phyloP scores from a whole-genome alignment of 345 rosid genomes.

The Conringia planisiliqua region DNA sequence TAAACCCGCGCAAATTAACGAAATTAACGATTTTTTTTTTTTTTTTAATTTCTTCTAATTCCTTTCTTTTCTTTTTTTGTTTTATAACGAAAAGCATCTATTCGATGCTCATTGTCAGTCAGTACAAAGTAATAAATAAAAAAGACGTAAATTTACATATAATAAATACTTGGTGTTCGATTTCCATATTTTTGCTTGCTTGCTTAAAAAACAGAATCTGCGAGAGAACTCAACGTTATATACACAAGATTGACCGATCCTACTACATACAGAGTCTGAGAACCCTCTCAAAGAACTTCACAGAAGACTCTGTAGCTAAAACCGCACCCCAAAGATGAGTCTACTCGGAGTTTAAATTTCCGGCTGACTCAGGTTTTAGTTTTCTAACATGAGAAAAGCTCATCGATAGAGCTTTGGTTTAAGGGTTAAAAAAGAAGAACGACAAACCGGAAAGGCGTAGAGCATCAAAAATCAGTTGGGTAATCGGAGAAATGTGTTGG shows the following conservation, averaged over 20 bases:
- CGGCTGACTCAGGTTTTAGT: neutral
- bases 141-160: neutral
- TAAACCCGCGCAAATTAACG: neutral
- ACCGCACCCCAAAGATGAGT: neutral
- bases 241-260: neutral
- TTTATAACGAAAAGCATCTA: conserved; percentile 13
- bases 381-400: conserved; percentile 3
- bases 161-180: neutral
- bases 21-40: neutral
- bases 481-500: conserved; percentile 40
- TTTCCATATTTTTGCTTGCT: neutral
- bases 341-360: neutral
- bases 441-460: neutral
- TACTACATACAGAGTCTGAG: neutral
- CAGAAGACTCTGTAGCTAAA: neutral
- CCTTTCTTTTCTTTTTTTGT: neutral
- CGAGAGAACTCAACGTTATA: neutral
- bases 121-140: neutral
- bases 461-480: conserved; percentile 26
- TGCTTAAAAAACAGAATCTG: neutral
- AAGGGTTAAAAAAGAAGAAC: neutral
- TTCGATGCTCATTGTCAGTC: conserved; percentile 20
- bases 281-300: neutral
- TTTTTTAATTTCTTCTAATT: neutral
- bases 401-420: neutral